Conservation (phyloP, 2,329 filamentous ascomycete species). For the Diaporthe sp. region DNA sequence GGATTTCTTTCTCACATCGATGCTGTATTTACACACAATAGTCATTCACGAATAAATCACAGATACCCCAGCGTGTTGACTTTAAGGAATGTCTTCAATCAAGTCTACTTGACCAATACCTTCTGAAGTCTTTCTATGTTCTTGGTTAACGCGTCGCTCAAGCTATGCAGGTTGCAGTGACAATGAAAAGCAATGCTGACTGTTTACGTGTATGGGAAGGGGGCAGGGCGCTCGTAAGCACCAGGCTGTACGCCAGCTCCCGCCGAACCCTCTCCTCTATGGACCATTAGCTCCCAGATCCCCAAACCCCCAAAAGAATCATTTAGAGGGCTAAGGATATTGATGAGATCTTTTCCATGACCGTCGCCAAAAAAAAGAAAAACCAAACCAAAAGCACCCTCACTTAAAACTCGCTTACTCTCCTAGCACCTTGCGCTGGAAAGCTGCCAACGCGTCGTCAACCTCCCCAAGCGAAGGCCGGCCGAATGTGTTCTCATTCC, state of each 20-base stretch:
- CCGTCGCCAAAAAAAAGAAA: background rate
- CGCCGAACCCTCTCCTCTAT: background rate
- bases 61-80: background rate
- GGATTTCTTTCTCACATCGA: background rate
- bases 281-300: background rate
- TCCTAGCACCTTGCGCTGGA: constrained; percentile 23
- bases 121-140: constrained; percentile 3
- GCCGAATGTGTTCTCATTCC: constrained; percentile 65
- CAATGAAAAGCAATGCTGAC: constrained; percentile 1
- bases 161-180: background rate
- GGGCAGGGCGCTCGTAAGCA: background rate
- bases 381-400: background rate
- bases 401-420: background rate
- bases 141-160: background rate
- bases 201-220: background rate
- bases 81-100: background rate
- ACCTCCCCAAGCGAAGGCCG: constrained; percentile 63
- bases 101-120: background rate
- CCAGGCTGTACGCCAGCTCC: background rate
- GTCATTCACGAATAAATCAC: background rate
- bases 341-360: background rate
- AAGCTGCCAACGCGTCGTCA: constrained; percentile 46
- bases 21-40: background rate
- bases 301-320: background rate
- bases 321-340: background rate